These are phyloP conservation scores for Rachicladosporium sp. DNA, from an alignment of 2,329 filamentous ascomycete species.

Conservation along the genomic window DNA sequence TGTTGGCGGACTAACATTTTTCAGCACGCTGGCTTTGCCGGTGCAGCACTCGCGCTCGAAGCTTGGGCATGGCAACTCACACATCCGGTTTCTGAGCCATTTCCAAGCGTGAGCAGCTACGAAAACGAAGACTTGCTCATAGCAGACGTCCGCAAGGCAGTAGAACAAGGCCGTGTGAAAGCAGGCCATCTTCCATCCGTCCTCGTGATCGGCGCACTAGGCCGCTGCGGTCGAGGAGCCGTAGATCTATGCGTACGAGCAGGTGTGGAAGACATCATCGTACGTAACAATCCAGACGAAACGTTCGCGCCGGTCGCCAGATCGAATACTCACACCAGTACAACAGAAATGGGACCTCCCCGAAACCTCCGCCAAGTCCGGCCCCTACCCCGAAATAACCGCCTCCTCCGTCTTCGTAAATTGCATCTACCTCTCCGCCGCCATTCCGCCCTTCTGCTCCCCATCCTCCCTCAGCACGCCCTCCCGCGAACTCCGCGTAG, in stretches of 20 bases:
- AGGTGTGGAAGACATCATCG: conserved; percentile 58
- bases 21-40: conserved; percentile 64
- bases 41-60: conserved; percentile 52
- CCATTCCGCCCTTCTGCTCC: conserved; percentile 74
- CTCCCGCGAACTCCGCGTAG: conserved; percentile 52
- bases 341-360: conserved; percentile 56
- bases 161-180: conserved; percentile 55
- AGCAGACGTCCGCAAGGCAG: conserved; percentile 57
- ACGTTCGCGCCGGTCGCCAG: neutral
- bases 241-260: conserved; percentile 66
- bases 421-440: conserved; percentile 72
- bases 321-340: neutral
- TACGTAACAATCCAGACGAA: conserved; percentile 3
- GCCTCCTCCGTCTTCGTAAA: conserved; percentile 51
- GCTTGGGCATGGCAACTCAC: conserved; percentile 74
- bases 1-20: conserved; percentile 24
- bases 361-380: conserved; percentile 57
- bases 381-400: conserved; percentile 25
- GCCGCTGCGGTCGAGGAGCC: conserved; percentile 74
- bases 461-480: conserved; percentile 53
- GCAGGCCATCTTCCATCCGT: conserved; percentile 57
- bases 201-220: conserved; percentile 67
- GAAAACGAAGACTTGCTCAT: conserved; percentile 65
- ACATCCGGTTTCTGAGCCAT: conserved; percentile 51
- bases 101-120: conserved; percentile 56